phyloP scores from a whole-genome alignment of 192 early-diverging fungal genomes.

The Geosiphon pyriformis region DNA sequence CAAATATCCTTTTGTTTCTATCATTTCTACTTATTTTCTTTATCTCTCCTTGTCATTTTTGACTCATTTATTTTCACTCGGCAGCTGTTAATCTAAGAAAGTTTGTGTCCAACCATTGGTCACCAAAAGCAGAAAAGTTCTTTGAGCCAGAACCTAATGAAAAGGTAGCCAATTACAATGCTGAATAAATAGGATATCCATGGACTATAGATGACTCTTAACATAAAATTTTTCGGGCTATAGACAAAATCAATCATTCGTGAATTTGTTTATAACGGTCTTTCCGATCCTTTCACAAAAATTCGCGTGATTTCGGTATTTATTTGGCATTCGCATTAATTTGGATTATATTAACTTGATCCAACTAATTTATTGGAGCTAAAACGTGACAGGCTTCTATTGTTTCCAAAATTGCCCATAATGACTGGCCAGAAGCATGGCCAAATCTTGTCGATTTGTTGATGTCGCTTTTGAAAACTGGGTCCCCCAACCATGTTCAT shows the following conservation, averaged over 20 bases:
- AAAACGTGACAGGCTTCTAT: slow-evolving; percentile 76
- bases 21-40: not conserved
- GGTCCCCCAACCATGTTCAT: slow-evolving; percentile 67
- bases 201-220: not conserved
- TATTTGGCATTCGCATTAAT: not conserved
- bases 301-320: slow-evolving; percentile 63
- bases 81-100: slow-evolving; percentile 69
- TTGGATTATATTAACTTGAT: too few relatives aligned
- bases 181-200: too few relatives aligned
- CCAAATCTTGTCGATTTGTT: slow-evolving; percentile 79
- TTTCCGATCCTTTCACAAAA: slow-evolving; percentile 51
- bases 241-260: slow-evolving; percentile 58
- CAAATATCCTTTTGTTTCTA: slow-evolving; percentile 53
- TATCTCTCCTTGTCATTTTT: not conserved
- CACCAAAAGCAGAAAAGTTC: slow-evolving; percentile 47
- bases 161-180: too few relatives aligned
- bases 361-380: too few relatives aligned
- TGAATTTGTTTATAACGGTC: slow-evolving; percentile 49
- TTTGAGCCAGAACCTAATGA: slow-evolving; percentile 54
- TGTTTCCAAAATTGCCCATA: slow-evolving; percentile 81
- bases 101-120: slow-evolving; percentile 76
- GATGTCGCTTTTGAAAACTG: slow-evolving; percentile 57
- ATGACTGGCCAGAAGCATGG: slow-evolving; percentile 95
- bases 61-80: slow-evolving; percentile 32
- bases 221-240: not conserved